A percentile compares a stretch with the other conserved stretches of the same genome.
Evolutionary conservation across 805 yeast species (phyloP).

Genomic region (Clavispora vitiphila): DNA sequence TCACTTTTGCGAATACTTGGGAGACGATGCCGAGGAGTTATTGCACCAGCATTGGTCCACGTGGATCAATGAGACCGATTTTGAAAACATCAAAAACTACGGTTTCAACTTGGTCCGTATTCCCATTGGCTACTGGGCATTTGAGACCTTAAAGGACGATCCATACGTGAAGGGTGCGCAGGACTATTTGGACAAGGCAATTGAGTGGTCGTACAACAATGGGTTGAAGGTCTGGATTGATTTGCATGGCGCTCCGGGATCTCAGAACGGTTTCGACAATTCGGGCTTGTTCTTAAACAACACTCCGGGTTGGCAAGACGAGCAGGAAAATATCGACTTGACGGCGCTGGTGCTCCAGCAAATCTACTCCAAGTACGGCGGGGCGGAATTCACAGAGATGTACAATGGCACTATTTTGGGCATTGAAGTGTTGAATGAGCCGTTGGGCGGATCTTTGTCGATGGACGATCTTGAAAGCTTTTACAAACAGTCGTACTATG

Average conservation of each 20-base stretch:
- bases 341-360: slow-evolving; percentile 17
- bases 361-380: slow-evolving; percentile 12
- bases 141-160: slow-evolving; percentile 43
- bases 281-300: slow-evolving; percentile 42
- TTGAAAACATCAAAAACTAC: slow-evolving; percentile 41
- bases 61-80: slow-evolving; percentile 57
- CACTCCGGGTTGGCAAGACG: slow-evolving; percentile 12
- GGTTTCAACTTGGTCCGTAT: slow-evolving; percentile 71
- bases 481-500: slow-evolving; percentile 26
- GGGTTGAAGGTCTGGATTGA: slow-evolving; percentile 69
- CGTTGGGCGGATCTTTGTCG: slow-evolving; percentile 9
- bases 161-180: slow-evolving; percentile 68
- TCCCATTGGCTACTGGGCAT: slow-evolving; percentile 83
- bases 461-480: slow-evolving; percentile 21
- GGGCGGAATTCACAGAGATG: slow-evolving; percentile 4
- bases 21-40: slow-evolving; percentile 40
- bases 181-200: slow-evolving; percentile 55
- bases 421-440: slow-evolving; percentile 15
- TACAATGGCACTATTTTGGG: slow-evolving; percentile 12
- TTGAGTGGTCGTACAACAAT: slow-evolving; percentile 60
- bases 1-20: slow-evolving; percentile 45
- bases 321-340: slow-evolving; percentile 6
- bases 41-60: slow-evolving; percentile 52
- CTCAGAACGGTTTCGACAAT: slow-evolving; percentile 84
- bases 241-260: slow-evolving; percentile 78